Percentiles rank a stretch among this genome's conserved stretches.
Evolutionary conservation across 2,329 filamentous ascomycete genomes (phyloP).

Genomic region (Xylaria polymorpha): DNA sequence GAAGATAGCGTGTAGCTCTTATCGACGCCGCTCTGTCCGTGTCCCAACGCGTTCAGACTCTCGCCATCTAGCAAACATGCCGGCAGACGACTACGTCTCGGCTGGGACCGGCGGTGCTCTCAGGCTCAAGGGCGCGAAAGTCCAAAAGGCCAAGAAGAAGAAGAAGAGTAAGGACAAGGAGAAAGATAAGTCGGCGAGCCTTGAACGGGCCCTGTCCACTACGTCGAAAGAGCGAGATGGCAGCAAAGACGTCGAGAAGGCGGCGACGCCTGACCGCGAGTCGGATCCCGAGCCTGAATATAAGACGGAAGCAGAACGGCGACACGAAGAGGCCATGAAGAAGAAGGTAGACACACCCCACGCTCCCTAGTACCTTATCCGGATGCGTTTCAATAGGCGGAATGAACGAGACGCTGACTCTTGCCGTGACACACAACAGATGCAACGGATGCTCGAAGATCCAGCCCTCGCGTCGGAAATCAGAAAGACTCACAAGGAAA

Average conservation of each 20-base stretch:
- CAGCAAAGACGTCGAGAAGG: slow-evolving; percentile 49
- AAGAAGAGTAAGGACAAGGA: slow-evolving; percentile 59
- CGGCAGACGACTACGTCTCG: slow-evolving; percentile 78
- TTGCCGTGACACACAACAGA: slow-evolving; percentile 57
- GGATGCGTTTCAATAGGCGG: slow-evolving; percentile 1
- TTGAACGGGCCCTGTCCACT: slow-evolving; percentile 60
- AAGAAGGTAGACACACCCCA: slow-evolving; percentile 69
- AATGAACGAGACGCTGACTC: slow-evolving; percentile 34
- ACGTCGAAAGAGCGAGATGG: slow-evolving; percentile 42
- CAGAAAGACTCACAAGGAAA: slow-evolving; percentile 95
- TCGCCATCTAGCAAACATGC: slow-evolving; percentile 65
- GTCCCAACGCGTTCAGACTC: not conserved
- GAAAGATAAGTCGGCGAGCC: slow-evolving; percentile 49
- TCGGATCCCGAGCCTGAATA: slow-evolving; percentile 49
- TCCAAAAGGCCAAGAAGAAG: slow-evolving; percentile 73
- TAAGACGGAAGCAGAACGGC: slow-evolving; percentile 87
- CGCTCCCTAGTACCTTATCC: not conserved
- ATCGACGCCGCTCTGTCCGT: not conserved
- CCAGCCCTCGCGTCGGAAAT: slow-evolving; percentile 74
- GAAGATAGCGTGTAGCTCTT: not conserved
- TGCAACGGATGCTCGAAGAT: slow-evolving; percentile 80
- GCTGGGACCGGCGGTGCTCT: slow-evolving; percentile 77
- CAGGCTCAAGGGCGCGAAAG: slow-evolving; percentile 83
- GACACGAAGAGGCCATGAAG: slow-evolving; percentile 81
- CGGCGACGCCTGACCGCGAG: slow-evolving; percentile 43